These are phyloP conservation scores for Pharus latifolius DNA, from an alignment of 176 grass and related monocot genomes.

Conservation along the genomic window DNA sequence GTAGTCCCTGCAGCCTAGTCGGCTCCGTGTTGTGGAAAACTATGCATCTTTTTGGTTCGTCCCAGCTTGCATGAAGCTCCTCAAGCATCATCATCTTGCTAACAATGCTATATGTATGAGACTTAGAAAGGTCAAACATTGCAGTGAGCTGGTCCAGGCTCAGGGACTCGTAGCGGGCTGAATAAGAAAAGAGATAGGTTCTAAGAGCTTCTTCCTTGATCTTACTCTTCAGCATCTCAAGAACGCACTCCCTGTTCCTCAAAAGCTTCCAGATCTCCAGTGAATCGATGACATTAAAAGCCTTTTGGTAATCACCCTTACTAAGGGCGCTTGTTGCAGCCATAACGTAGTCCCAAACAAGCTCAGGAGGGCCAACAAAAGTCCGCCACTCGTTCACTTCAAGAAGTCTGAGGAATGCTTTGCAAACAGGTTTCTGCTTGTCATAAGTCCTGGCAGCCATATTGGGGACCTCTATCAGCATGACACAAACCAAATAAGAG, in stretches of 20 bases:
- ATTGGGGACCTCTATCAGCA: slow-evolving; percentile 90
- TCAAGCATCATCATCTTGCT: slow-evolving; percentile 98
- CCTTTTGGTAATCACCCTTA: slow-evolving; percentile 69
- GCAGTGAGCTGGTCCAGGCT: slow-evolving; percentile 65
- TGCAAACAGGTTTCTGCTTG: slow-evolving; percentile 60
- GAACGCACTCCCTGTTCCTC: slow-evolving; percentile 63
- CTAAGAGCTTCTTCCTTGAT: slow-evolving; percentile 88
- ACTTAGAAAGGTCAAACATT: slow-evolving; percentile 81
- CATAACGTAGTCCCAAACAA: slow-evolving; percentile 86
- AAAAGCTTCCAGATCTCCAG: slow-evolving; percentile 90
- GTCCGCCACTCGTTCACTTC: slow-evolving; percentile 87
- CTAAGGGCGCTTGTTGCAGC: slow-evolving; percentile 72
- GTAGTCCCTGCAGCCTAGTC: slow-evolving; percentile 76
- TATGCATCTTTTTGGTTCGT: slow-evolving; percentile 76
- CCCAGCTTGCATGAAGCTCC: slow-evolving; percentile 85
- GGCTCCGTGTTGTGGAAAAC: slow-evolving; percentile 89
- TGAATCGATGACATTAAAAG: slow-evolving; percentile 49
- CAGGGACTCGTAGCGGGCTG: slow-evolving; percentile 58
- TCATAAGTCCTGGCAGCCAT: slow-evolving; percentile 76
- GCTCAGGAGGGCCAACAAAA: slow-evolving; percentile 87
- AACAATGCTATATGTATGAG: slow-evolving; percentile 59
- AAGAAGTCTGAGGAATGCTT: slow-evolving; percentile 87
- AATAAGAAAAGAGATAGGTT: slow-evolving; percentile 83
- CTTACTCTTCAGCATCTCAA: slow-evolving; percentile 82
- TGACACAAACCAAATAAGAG: slow-evolving; percentile 79